A percentile compares a stretch with the other conserved stretches of the same genome.
Evolutionary conservation across 352 stramenopile species (phyloP).

Genomic region (Phytophthora pistaciae): DNA sequence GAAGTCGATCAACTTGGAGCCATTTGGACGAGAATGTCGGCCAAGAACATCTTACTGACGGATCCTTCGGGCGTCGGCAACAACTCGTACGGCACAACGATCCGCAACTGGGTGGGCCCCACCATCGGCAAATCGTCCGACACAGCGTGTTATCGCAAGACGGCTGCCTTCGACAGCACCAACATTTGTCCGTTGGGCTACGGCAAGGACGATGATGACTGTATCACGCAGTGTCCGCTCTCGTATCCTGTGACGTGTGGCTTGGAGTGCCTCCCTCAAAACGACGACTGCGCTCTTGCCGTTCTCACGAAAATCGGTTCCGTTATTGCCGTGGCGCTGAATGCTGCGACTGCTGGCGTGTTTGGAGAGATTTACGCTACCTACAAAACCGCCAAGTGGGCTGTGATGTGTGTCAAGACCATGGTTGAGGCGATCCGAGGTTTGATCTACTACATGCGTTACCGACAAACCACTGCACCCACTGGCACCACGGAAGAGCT

Average conservation of each 20-base stretch:
- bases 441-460: background rate
- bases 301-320: slow-evolving; percentile 27
- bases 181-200: slow-evolving; percentile 37
- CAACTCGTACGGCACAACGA: slow-evolving; percentile 30
- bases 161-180: slow-evolving; percentile 21
- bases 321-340: slow-evolving; percentile 27
- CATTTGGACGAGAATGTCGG: slow-evolving; percentile 35
- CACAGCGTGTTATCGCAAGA: slow-evolving; percentile 36
- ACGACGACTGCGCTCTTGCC: slow-evolving; percentile 25
- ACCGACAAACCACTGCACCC: background rate
- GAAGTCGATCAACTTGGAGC: slow-evolving; percentile 36
- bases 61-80: slow-evolving; percentile 27
- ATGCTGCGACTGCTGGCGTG: slow-evolving; percentile 21
- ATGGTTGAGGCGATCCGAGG: background rate
- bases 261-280: slow-evolving; percentile 39
- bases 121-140: slow-evolving; percentile 27
- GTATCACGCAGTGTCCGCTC: slow-evolving; percentile 28
- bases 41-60: slow-evolving; percentile 26
- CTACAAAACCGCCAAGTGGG: slow-evolving; percentile 25
- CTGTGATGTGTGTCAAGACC: slow-evolving; percentile 7
- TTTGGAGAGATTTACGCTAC: slow-evolving; percentile 12
- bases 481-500: background rate
- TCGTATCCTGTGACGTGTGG: slow-evolving; percentile 34
- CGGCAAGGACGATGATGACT: slow-evolving; percentile 27
- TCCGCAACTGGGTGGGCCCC: slow-evolving; percentile 36